Base-by-base conservation (phyloP, 805 yeast genomes). In the Ogataea ganodermae region DNA sequence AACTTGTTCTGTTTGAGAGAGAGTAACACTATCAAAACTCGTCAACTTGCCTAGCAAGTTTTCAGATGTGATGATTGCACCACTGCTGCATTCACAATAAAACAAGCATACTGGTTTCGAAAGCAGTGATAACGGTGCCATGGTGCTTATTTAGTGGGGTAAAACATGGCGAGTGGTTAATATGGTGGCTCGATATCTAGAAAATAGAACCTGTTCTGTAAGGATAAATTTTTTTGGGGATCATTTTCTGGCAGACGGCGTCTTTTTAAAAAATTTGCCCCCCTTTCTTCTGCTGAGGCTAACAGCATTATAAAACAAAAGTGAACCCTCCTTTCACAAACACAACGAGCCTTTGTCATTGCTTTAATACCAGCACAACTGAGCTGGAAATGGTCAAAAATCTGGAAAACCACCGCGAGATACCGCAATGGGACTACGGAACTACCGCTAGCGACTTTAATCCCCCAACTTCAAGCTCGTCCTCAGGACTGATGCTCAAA, bases 341-440 rank as follows among this genome's bases (percentile, higher is more conserved):
- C 18, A 6, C 35, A 31, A 18, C 5, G 8, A 14, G 14, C 28
- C 26, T 23, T 24, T 27, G 33, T 38, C 42, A 16, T 38, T 38
- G 42, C 42, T 38, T 14, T 9, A 17, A 8, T 3, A 7, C n/a
- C 9, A 20, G n/a, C 4, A 7, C 7, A 24, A 12, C 13, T 12
- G 12, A 22, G n/a, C 37, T 14, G 26, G 32, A 43, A n/a, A 48
- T 48, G 51, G 51, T 43, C 10, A 48, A 48, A 22, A 48, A 42
- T 14, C 17, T 38, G 16, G 51, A 48, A 21, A 32, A 45, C 30
- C 51, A 48, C 38, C 55, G 31, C n/a, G 51, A 48, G 27, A 43
- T 59, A 23, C 59, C 60, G 3, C 50, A 51, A 17, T 57, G 68
- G 66, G 65, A 56, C 45, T 62, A 62, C 39, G 67, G 67, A 2